Evolutionary conservation across 495 filamentous ascomycete species (phyloP), one percentile per base, ranked within the genome.

Genomic region (Podospora conica): DNA sequence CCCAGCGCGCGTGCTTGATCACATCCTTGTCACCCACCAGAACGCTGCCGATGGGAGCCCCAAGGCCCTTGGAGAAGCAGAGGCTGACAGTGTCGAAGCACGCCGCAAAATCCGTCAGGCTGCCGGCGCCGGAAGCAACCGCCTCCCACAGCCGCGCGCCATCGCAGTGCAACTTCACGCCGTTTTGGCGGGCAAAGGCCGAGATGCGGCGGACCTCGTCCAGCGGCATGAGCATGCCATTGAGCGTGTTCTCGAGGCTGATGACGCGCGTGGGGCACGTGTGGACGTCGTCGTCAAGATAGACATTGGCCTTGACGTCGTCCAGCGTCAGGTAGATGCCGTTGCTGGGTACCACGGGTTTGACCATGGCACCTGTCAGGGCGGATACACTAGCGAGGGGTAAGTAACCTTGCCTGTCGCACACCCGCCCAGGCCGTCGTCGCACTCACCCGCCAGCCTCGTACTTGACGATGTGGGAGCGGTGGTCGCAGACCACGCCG

Each of bases 1-100:
- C 81, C 88, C 90, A 93, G 3, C 91, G 79, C 2, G 90, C 89
- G 29, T 87, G 85, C 69, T 88, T 85, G 66, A 95, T 87, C 64
- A 91, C 87, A 0, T 77, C 75, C 64, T 83, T 76, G 10, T 77
- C 82, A 3, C 91, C 92, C 0, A 93, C 83, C 28, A 97, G 77
- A 58, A 96, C 86, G 63, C 87, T 90, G 1, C 94, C 94, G 58
- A 96, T 87, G 0, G 94, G 94, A 0, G 94, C 94, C 0, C 94
- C 94, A 0, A 98, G 80, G 0, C 92, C 91, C 77, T 98, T 98
- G 25, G 86, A 89, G 71, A 98, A 94, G 75, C 92, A 96, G 11
- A 97, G 80, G 63, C 83, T 90, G 1, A 95, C 80, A 58, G 87
- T 93, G 70, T 98, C 94, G 69, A 95, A 92, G 60, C 87, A 82